Evolutionary conservation across 352 stramenopile genomes (phyloP), one percentile per base, ranked within the genome.

Genomic region (Phytophthora podocarpi): DNA sequence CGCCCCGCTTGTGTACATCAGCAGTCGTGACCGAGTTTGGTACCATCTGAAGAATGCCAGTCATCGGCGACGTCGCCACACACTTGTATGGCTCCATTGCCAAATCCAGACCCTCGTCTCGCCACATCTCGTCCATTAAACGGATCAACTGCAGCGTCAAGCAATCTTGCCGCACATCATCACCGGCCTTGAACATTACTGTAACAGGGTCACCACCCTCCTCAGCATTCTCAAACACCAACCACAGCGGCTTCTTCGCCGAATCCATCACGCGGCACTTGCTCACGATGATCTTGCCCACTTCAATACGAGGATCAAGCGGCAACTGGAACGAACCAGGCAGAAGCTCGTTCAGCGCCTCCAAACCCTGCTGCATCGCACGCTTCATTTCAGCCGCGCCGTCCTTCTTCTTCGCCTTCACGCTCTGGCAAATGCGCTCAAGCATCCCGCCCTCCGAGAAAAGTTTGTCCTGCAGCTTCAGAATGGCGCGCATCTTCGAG

Each of bases 141-240:
- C 89, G 83, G 39, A 98, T 89, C 36, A 98, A 47, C 70, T 98
- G 90, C 34, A 98, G 75, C 21, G 92, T 97, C 51, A 98, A 67
- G 53, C 97, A 96, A 72, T 98, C 95, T 66, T 98, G 95, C n/a
- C 95, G 90, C 20, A 98, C 80, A 58, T 98, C 95, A 51, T 98
- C 95, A 21, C 95, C 95, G 15, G 87, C 80, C 80, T 98, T 98
- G 67, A 97, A 98, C 60, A 98, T 97, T 5, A 98, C 84, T 1
- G 80, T 87, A 8, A 96, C 80, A 8, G 84, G 77, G 41, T 92
- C 82, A 3, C 86, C 86, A 20, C 85, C 78, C 59, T 96, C 82
- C 12, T 86, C 85, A 5, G 78, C 85, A 59, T 96, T 96, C 60
- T 96, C 82, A 78, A 96, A 96, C 40, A 93, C 81, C 8, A 97